Percentiles rank a stretch among this genome's conserved stretches.
Evolutionary conservation across 164 flowering plant species (phyloP).

Genomic region (Liriodendron chinense): DNA sequence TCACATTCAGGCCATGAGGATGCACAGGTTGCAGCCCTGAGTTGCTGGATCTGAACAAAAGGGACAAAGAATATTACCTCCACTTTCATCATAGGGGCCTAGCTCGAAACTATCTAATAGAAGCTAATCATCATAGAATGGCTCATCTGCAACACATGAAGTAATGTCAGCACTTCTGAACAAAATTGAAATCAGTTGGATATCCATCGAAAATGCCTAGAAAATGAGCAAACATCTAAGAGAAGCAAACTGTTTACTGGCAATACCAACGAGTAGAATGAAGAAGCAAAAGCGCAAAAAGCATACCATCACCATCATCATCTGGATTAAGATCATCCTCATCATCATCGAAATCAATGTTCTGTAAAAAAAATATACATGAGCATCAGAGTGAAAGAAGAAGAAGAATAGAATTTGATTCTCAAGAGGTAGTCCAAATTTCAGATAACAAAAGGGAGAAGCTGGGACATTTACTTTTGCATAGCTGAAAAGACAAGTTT

Average conservation of each 20-base stretch:
- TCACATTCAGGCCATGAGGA: no score
- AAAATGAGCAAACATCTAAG: background rate
- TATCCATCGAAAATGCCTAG: background rate
- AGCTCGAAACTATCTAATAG: background rate
- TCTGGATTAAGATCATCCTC: slow-evolving; percentile 52
- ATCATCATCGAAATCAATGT: slow-evolving; percentile 49
- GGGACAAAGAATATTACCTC: background rate
- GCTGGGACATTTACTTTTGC: no score
- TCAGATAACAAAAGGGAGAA: background rate
- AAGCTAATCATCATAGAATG: background rate
- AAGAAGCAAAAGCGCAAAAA: background rate
- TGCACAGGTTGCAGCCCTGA: no score
- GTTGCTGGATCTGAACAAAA: background rate
- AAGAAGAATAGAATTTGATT: background rate
- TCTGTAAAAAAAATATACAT: slow-evolving; percentile 26
- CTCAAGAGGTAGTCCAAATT: background rate
- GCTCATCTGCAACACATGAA: background rate
- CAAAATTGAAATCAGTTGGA: background rate
- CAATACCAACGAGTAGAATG: background rate
- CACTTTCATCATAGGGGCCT: background rate
- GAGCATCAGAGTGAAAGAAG: background rate
- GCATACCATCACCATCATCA: slow-evolving; percentile 38
- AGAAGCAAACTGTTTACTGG: background rate
- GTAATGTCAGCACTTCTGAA: background rate
- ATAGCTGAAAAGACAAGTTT: no score